Base-by-base conservation (phyloP, 805 yeast genomes). In the Cyberlindnera saturnus region DNA sequence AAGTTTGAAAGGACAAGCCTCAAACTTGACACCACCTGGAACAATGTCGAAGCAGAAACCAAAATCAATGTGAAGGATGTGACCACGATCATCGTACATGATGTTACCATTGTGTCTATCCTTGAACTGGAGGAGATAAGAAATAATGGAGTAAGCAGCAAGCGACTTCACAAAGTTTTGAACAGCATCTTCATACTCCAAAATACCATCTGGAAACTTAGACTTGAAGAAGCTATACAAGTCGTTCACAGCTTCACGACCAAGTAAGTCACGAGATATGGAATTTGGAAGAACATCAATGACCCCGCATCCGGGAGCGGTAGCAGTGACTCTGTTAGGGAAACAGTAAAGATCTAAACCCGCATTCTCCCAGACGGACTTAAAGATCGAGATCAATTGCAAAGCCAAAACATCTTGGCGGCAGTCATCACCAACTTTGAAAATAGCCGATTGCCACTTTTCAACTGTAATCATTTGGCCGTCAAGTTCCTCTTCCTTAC, bases 271-370 rank as follows among this genome's bases (percentile, higher is more conserved):
- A 67, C 99, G 80, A 35, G 96, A 88, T 23, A 88, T 82, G 6
- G 97, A 84, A 60, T 91, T 86, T 30, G 99, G 99, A 51, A 93
- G 73, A 29, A 95, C 99, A 62, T 95, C 99, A 67, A 93, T 93
- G 36, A 93, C 95, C 65, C 99, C 99, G 69, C 98, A 90, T 0
- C 99, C 99, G 1, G 99, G 98, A 3, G 96, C 96, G 9, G 99
- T 93, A 1, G 99, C 99, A 0, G 96, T 90, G 20, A 93, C 99
- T 51, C 97, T 70, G 64, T 93, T 77, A 1, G 99, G 99, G 66
- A 79, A 95, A 20, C 93, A 95, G 63, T 73, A 93, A 35, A 91
- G 75, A 62, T 93, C 98, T 48, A 93, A 70, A 1, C 98, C 98
- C 11, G 86, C 80, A 50, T 79, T 75, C 48, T 79, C 77, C 95